phyloP scores from a whole-genome alignment of 768 basidiomycete species.

The Agrocybe chaxingu region DNA sequence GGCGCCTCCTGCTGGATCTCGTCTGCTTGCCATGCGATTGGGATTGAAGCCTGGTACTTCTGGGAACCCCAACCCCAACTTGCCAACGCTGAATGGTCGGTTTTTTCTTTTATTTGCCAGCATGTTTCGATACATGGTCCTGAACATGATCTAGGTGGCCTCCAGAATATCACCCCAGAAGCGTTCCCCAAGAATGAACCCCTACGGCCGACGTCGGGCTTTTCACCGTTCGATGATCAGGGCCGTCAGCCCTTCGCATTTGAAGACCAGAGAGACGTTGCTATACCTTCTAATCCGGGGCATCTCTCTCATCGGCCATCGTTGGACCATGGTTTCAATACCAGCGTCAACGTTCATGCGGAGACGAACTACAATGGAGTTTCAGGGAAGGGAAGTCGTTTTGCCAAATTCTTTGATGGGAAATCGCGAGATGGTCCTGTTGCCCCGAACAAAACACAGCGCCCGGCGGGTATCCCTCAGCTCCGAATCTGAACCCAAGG shows the following conservation, averaged over 20 bases:
- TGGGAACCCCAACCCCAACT: slow-evolving; percentile 10
- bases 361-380: slow-evolving; percentile 40
- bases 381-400: slow-evolving; percentile 71
- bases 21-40: slow-evolving; percentile 43
- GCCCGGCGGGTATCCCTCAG: slow-evolving; percentile 35
- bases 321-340: slow-evolving; percentile 17
- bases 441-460: slow-evolving; percentile 34
- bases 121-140: not conserved
- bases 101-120: not conserved
- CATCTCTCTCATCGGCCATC: slow-evolving; percentile 15
- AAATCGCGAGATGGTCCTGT: slow-evolving; percentile 47
- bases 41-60: slow-evolving; percentile 25
- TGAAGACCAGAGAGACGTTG: slow-evolving; percentile 15
- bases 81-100: slow-evolving; percentile 24
- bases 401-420: slow-evolving; percentile 86
- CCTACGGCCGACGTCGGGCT: slow-evolving; percentile 31
- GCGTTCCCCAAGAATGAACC: slow-evolving; percentile 21
- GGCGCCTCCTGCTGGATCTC: slow-evolving; percentile 45
- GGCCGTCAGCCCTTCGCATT: slow-evolving; percentile 17
- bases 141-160: slow-evolving; percentile 6
- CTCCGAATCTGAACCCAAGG: slow-evolving; percentile 44
- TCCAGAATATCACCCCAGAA: slow-evolving; percentile 8
- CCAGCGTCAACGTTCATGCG: slow-evolving; percentile 14
- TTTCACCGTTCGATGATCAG: slow-evolving; percentile 60
- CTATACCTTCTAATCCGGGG: slow-evolving; percentile 4